Conservation (phyloP, 805 yeast genomes). For the Suhomyces prunicola region DNA sequence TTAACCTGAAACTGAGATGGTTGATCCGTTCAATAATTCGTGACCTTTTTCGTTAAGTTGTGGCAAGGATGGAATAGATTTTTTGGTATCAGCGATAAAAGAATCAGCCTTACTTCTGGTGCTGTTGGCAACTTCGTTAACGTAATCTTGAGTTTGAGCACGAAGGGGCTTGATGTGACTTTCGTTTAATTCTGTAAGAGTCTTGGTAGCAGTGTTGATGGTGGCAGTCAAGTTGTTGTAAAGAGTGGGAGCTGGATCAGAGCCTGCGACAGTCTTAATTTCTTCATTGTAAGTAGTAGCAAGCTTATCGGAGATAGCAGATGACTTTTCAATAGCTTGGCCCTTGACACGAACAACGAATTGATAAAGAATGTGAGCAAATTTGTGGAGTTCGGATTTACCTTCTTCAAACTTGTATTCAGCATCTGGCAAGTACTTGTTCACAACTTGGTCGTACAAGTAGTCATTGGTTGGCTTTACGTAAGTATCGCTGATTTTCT, state of each 20-base stretch:
- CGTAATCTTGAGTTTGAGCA: conserved; percentile 38
- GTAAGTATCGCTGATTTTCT: conserved; percentile 7
- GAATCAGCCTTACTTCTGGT: conserved; percentile 35
- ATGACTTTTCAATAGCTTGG: conserved; percentile 25
- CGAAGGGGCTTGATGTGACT: conserved; percentile 39
- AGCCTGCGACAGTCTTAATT: conserved; percentile 17
- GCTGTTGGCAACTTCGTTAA: conserved; percentile 30
- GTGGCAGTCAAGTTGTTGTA: conserved; percentile 34
- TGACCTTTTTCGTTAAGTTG: conserved; percentile 8
- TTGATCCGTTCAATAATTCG: conserved; percentile 12
- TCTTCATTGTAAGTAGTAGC: conserved; percentile 35
- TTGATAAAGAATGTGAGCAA: conserved; percentile 20
- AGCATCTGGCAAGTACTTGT: conserved; percentile 26
- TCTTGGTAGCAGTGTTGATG: conserved; percentile 31
- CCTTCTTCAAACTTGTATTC: conserved; percentile 22
- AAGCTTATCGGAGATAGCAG: conserved; percentile 27
- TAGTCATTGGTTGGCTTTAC: conserved; percentile 26
- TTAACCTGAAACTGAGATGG: conserved; percentile 13
- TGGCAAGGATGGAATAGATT: conserved; percentile 5
- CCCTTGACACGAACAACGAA: conserved; percentile 18
- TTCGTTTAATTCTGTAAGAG: conserved; percentile 31
- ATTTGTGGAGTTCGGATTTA: conserved; percentile 18
- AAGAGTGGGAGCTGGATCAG: conserved; percentile 24
- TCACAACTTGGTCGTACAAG: conserved; percentile 12
- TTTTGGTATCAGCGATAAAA: conserved; percentile 21